These are phyloP conservation scores for Phytophthora foliorum DNA, from an alignment of 352 stramenopile genomes.

Conservation along the genomic window DNA sequence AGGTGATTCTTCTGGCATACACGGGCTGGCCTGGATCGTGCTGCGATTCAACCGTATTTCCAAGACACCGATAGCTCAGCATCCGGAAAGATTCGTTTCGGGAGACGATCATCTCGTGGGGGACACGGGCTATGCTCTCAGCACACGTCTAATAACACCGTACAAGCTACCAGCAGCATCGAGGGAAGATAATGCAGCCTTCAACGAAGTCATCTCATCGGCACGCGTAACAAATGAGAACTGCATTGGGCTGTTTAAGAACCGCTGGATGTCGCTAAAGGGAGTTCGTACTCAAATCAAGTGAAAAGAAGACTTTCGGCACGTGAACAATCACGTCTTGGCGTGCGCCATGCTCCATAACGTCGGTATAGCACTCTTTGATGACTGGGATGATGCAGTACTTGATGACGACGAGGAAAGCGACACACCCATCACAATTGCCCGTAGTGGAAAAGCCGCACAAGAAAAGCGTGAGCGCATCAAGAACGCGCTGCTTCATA, in stretches of 20 bases:
- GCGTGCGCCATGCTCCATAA: slow-evolving; percentile 9
- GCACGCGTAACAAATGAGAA: slow-evolving; percentile 20
- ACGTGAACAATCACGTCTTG: slow-evolving; percentile 14
- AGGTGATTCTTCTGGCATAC: not conserved
- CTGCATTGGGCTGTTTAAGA: slow-evolving; percentile 12
- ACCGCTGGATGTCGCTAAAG: slow-evolving; percentile 9
- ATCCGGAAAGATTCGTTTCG: not conserved
- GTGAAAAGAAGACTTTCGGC: slow-evolving; percentile 1
- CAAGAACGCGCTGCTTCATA: no score
- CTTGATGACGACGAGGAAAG: not conserved
- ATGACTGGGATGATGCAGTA: no score
- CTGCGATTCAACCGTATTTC: slow-evolving; percentile 5
- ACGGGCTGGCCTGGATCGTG: slow-evolving; percentile 15
- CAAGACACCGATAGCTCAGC: not conserved
- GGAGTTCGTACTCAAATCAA: slow-evolving; percentile 12
- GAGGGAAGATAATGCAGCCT: not conserved
- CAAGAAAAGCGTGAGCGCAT: no score
- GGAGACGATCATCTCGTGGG: not conserved
- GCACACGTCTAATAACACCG: not conserved
- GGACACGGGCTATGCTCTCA: not conserved
- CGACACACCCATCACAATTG: no score
- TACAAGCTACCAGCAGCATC: not conserved
- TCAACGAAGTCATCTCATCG: not conserved
- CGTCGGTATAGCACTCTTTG: not conserved
- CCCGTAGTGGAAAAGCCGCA: no score